Base-by-base conservation (phyloP, 2,329 filamentous ascomycete species). In the Nothopassalora personata region DNA sequence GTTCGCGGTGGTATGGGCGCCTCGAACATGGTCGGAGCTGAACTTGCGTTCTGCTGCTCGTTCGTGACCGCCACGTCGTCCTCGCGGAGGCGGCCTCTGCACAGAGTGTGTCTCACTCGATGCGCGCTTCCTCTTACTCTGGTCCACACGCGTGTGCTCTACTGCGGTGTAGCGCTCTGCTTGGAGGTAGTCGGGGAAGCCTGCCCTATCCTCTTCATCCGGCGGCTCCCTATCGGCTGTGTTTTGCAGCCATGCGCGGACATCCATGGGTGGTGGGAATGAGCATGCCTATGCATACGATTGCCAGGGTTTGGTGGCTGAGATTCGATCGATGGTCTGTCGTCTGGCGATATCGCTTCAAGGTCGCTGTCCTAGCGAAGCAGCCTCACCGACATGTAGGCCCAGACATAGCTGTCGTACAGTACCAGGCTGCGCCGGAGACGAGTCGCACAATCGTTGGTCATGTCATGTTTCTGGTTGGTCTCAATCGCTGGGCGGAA, bases 201-300 rank as follows among this genome's bases (percentile, higher is more conserved):
- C 60, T 46, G 62, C 60, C 53, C 64, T 53, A 30, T 69, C 63
- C 43, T 67, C 63, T 53, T 63, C 57, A 43, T 65, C 70, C 53
- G 70, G 66, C 56, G 68, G 66, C 57, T 70, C 67, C 59, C 72
- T 69, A 52, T 73, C 70, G 56, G 69, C 72, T 7, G 73, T 78
- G 56, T 74, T 70, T 54, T 75, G 71, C 50, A 80, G 71, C 78
- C 78, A 80, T 63, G 68, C 72, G 51, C 67, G 68, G 62, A 80
- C 76, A 62, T 80, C 75, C 77, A 79, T 79, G 57, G 57, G 60
- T 51, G 56, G 60, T 56, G 56, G 49, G 45, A 19, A 36, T 50
- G 48, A 4, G 31, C 31, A 3, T 47, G 39, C 13, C 45, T 34
- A 52, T 53, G 51, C 54, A 53, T 57, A 57, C 56, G 53, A 30